A percentile compares a stretch with the other conserved stretches of the same genome.
phyloP scores from a whole-genome alignment of 805 yeast genomes.

The Maudiozyma saulgeensis region DNA sequence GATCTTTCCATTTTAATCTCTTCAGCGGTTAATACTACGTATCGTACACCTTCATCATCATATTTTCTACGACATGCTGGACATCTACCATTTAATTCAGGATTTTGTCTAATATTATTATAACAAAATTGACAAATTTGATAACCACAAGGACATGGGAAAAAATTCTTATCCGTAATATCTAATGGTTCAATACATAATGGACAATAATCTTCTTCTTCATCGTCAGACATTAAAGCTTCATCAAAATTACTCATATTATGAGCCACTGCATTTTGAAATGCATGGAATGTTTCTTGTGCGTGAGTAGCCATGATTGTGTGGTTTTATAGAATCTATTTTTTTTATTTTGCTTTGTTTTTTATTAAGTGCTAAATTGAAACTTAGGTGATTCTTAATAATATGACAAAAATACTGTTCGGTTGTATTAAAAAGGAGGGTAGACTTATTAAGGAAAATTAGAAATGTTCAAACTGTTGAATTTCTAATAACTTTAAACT shows the following conservation, averaged over 20 bases:
- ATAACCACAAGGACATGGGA: slow-evolving; percentile 99
- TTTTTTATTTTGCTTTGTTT: background rate
- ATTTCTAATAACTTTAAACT: no score
- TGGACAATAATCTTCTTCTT: slow-evolving; percentile 49
- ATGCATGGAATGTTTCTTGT: slow-evolving; percentile 24
- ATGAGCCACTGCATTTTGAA: slow-evolving; percentile 14
- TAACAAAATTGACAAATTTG: slow-evolving; percentile 98
- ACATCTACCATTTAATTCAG: slow-evolving; percentile 90
- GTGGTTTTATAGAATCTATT: background rate
- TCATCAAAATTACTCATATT: slow-evolving; percentile 24
- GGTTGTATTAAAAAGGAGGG: no score
- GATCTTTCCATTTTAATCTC: slow-evolving; percentile 74
- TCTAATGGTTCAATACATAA: slow-evolving; percentile 98
- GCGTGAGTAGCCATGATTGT: slow-evolving; percentile 18
- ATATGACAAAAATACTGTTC: no score
- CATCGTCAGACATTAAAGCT: slow-evolving; percentile 27
- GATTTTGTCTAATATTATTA: slow-evolving; percentile 90
- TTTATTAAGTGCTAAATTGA: no score
- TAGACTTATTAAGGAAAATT: no score
- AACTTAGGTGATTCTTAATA: no score
- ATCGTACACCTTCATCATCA: slow-evolving; percentile 88
- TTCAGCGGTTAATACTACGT: slow-evolving; percentile 72
- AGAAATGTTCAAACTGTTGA: no score
- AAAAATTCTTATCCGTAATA: slow-evolving; percentile 88
- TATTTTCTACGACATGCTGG: slow-evolving; percentile 95